phyloP scores from a whole-genome alignment of 2,329 filamentous ascomycete species.

The Arthrobotrys sinensis region DNA sequence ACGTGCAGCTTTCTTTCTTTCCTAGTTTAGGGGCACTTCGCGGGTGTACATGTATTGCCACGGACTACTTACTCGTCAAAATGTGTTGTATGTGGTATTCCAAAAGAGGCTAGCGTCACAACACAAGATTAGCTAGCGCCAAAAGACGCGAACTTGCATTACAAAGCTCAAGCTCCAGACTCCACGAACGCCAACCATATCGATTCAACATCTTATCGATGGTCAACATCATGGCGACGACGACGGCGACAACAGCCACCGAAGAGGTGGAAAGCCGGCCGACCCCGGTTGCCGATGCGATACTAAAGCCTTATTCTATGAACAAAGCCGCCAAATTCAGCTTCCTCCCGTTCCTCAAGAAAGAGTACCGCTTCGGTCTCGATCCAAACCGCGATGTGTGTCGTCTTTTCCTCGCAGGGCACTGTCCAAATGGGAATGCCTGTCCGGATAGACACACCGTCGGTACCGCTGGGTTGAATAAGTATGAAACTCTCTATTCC shows the following conservation, averaged over 20 bases:
- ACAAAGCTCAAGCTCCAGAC: neutral
- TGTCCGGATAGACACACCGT: conserved; percentile 85
- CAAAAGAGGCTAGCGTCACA: too few relatives aligned
- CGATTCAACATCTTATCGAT: neutral
- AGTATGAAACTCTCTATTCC: conserved; percentile 66
- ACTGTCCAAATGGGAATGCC: conserved; percentile 86
- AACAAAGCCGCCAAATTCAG: conserved; percentile 77
- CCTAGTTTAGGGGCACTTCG: too few relatives aligned
- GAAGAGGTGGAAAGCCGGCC: conserved; percentile 10
- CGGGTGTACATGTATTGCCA: too few relatives aligned
- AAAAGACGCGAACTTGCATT: neutral
- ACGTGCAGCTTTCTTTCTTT: too few relatives aligned
- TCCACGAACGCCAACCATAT: neutral
- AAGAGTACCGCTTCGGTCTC: conserved; percentile 87
- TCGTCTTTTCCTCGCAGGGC: conserved; percentile 85
- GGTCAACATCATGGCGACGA: conserved; percentile 20
- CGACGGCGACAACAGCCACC: conserved; percentile 4
- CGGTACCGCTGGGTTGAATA: conserved; percentile 76
- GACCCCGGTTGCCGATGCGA: conserved; percentile 46
- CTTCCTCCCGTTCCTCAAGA: conserved; percentile 87
- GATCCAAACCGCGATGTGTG: conserved; percentile 84
- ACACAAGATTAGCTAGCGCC: too few relatives aligned
- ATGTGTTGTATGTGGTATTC: too few relatives aligned
- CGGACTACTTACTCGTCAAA: too few relatives aligned
- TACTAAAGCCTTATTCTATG: conserved; percentile 46